Evolutionary conservation across 306 rosid genomes (phyloP).

Genomic region (Hippophae rhamnoides): DNA sequence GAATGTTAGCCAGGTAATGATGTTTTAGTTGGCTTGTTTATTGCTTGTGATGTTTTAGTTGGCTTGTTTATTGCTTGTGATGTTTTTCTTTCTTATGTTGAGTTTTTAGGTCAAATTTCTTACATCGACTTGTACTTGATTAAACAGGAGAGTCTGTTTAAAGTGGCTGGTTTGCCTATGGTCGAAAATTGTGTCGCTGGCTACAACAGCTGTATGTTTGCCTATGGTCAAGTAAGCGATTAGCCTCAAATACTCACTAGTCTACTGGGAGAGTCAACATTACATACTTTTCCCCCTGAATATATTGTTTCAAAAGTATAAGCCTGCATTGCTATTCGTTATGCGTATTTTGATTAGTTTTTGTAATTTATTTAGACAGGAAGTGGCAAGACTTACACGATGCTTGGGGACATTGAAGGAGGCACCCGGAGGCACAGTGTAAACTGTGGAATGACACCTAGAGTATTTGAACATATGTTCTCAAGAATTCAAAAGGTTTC

Average conservation of each 20-base stretch:
- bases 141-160: conserved; percentile 78
- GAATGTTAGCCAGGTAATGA: conserved; percentile 73
- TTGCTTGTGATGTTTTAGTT: background rate
- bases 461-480: conserved; percentile 87
- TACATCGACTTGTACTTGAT: conserved; percentile 13
- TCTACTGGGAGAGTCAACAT: too few relatives aligned
- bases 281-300: too few relatives aligned
- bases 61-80: background rate
- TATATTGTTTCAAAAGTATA: too few relatives aligned
- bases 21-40: background rate
- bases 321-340: too few relatives aligned
- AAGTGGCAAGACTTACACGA: conserved; percentile 98
- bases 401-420: conserved; percentile 98
- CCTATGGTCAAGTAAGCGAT: conserved; percentile 89
- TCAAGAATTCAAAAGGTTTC: conserved; percentile 89
- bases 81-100: background rate
- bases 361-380: conserved; percentile 55
- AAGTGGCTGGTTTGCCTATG: conserved; percentile 93
- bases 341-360: conserved; percentile 1
- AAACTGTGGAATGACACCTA: conserved; percentile 97
- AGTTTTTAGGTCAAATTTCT: conserved; percentile 1
- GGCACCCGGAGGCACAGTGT: conserved; percentile 96
- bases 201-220: conserved; percentile 98
- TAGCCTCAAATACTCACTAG: too few relatives aligned
- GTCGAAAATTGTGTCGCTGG: conserved; percentile 94